Base-by-base conservation (phyloP, 306 rosid species). In the Prinsepia uniflora region DNA sequence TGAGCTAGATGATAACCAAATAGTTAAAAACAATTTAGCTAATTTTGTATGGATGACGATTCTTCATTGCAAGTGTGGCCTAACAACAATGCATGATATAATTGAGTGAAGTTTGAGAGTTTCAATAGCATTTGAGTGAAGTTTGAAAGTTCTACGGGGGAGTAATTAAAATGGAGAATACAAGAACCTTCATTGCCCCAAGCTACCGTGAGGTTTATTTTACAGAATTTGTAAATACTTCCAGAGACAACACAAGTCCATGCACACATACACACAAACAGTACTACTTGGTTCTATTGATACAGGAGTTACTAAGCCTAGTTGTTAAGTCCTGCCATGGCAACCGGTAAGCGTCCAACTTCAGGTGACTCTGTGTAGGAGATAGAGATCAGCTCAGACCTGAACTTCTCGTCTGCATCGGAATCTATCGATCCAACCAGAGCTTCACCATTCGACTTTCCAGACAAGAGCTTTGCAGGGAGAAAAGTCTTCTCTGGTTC, bases 301-400 rank as follows among this genome's bases (percentile, higher is more conserved):
- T 13, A 67, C 34, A 47, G 47, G 67, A 53, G 73, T 22, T 8
- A 8, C 75, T 54, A 18, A 41, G 19, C 69, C 82, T 85, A 76
- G 53, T 18, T 52, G 40, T 74, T 59, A 45, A 45, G 61, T 53
- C 70, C 61, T 72, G 40, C 80, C 7, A 10, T 64, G 18, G 71
- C 5, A 71, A 68, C 83, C 11, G 85, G 80, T 62, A 57, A 47
- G 68, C 71, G 52, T 72, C 55, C 84, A 20, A 64, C 49, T 54
- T 81, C 88, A 3, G 86, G 80, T 43, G 86, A 76, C 74, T 70
- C 77, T 7, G 60, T 60, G 57, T 76, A 79, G 61, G 89, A 85
- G 72, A 85, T 85, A 11, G 89, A 75, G 63, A 85, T 85, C 76
- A 85, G 75, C 48, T 85, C 84, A 52, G 86, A 76, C 76, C 89